These are phyloP conservation scores for Podospora conica DNA, from an alignment of 495 filamentous ascomycete species.

Conservation along the genomic window DNA sequence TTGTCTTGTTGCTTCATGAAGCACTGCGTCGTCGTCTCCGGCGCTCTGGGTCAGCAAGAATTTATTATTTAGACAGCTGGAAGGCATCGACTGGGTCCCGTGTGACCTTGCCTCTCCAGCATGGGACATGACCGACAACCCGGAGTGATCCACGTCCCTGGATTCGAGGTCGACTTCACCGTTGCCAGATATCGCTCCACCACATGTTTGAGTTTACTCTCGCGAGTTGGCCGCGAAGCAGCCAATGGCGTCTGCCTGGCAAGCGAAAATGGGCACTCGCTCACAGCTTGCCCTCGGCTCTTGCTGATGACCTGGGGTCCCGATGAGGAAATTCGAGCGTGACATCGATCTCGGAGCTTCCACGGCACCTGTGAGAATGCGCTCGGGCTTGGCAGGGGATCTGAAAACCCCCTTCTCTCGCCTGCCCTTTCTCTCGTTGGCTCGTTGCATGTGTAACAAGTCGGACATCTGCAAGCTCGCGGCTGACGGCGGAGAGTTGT, in stretches of 20 bases:
- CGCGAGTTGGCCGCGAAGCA: neutral
- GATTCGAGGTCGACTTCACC: neutral
- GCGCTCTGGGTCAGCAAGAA: conserved; percentile 4
- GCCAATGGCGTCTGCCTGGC: conserved; percentile 13
- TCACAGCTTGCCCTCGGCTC: neutral
- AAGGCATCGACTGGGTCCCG: neutral
- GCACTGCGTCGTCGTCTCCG: conserved; percentile 5
- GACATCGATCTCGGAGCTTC: neutral
- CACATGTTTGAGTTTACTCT: neutral
- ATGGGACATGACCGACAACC: neutral
- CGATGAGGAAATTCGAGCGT: conserved; percentile 7
- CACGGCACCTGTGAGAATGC: neutral
- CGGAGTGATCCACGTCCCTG: neutral
- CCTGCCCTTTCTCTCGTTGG: neutral
- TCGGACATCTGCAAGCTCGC: neutral
- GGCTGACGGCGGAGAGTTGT: neutral
- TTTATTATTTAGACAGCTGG: neutral
- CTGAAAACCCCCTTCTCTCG: neutral
- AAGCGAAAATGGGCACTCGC: conserved; percentile 17
- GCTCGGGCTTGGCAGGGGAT: conserved; percentile 4
- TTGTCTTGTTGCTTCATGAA: neutral
- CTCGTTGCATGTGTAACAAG: neutral
- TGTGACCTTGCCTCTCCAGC: neutral
- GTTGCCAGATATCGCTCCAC: neutral
- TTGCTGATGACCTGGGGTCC: neutral